Evolutionary conservation across 805 yeast genomes (phyloP), one percentile per base, ranked within the genome.

Genomic region (Saccharomycopsis sp.): DNA sequence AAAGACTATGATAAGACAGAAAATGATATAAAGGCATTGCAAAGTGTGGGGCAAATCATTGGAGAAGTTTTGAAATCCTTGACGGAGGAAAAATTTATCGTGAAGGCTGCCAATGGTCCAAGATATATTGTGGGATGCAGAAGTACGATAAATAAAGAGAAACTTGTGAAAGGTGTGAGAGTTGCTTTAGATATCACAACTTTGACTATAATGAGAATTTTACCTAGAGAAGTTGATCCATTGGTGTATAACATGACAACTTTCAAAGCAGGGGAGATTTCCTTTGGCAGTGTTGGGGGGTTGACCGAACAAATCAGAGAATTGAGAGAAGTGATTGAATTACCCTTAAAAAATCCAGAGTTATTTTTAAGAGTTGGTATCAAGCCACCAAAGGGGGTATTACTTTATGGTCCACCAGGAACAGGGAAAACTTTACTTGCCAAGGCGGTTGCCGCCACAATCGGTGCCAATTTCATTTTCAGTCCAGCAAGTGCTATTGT

Each of bases 401-500:
- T 92, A 48, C 69, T 92, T 39, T 92, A 92, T 58, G 98, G 98
- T 5, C 98, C 98, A 5, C 98, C 98, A 18, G 98, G 98, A 55
- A 92, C 98, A 0, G 97, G 98, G 57, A 89, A 89, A 61, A 89
- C 98, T 0, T 67, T 89, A 88, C 71, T 89, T 56, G 98, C 98
- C 13, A 88, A 92, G 57, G 97, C 97, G 0, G 96, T 88, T 34
- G 97, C 98, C 4, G 97, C 97, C 33, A 92, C 97, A 4, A 86
- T 92, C 55, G 97, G 97, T 42, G 96, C 96, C 27, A 89, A 89
- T 63, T 89, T 89, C 66, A 89, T 89, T 49, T 92, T 92, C 55
- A 83, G 95, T n/a, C 97, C 97, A 9, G 96, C 97, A 1, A 83
- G 95, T 9, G 97, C 95, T 36, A 89, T 89, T 58, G 98, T 89